Base-by-base conservation (phyloP, 257 asterid genomes). In the Cruciata laevipes region DNA sequence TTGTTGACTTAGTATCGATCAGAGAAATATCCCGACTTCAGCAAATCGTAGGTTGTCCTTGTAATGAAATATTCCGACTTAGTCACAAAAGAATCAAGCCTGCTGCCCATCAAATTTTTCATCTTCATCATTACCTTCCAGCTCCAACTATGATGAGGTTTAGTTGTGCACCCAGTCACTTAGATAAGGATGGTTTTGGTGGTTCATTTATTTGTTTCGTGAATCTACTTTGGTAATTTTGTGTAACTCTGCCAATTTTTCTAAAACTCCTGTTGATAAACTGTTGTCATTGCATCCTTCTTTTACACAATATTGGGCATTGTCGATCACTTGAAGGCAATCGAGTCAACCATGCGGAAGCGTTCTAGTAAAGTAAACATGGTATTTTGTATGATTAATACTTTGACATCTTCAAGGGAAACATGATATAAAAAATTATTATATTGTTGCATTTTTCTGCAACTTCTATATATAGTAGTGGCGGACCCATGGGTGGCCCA, bases 241-340 rank as follows among this genome's bases (percentile, higher is more conserved):
- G 42, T 23, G 14, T 27, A 64, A 49, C 57, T 60, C 3, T 7
- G 23, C 16, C 3, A 14, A 17, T 55, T 21, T 5, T 66, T 1
- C 16, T 11, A 44, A 7, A 44, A 6, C 2, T 37, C 20, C 3
- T 27, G 53, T 24, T n/a, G 24, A 31, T 10, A 24, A 24, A 64
- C 56, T 69, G 57, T 25, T 70, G 13, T 63, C 33, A 10, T 38
- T 21, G 14, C 38, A 16, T 25, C 24, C 38, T 66, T 71, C 66
- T 74, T 17, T 9, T 12, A 21, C 13, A 32, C 24, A 53, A 78
- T 73, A 77, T 76, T 77, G 53, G 91, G 81, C 60, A 88, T 78
- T 37, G 73, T 61, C 9, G 79, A 79, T 66, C 74, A 63, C 62
- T 35, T 57, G 65, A 70, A 33, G 44, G 68, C 81, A 56, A 72